Conservation (phyloP, 495 filamentous ascomycete genomes). For the Penicillium tannophilum region DNA sequence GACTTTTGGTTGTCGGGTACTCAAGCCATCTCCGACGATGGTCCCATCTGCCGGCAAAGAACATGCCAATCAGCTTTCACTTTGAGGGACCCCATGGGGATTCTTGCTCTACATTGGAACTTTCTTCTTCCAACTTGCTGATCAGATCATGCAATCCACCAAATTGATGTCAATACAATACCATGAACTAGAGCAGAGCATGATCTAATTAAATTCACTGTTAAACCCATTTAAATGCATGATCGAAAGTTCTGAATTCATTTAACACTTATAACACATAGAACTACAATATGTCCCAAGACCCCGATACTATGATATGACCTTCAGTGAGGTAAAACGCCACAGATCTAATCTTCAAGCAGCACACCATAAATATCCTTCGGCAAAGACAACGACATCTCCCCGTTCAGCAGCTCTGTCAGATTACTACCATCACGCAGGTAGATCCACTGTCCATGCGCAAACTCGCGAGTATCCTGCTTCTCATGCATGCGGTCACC, state of each 20-base stretch:
- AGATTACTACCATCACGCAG: conserved; percentile 76
- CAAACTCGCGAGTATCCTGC: conserved; percentile 61
- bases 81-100: background rate
- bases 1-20: background rate
- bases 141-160: background rate
- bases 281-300: conserved; percentile 12
- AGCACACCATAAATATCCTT: conserved; percentile 40
- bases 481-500: conserved; percentile 74
- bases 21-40: background rate
- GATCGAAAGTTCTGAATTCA: background rate
- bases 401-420: conserved; percentile 66
- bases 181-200: background rate
- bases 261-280: conserved; percentile 1
- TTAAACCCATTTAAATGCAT: background rate
- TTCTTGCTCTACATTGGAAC: background rate
- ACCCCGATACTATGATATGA: background rate
- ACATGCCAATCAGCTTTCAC: too few relatives aligned
- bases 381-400: conserved; percentile 55
- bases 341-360: conserved; percentile 9
- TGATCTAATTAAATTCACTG: background rate
- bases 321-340: background rate
- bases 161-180: conserved; percentile 1
- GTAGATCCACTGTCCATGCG: conserved; percentile 75
- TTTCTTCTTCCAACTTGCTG: background rate
- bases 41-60: background rate